Evolutionary conservation across 352 stramenopile species (phyloP).

Genomic region (Globisporangium carolinianum): DNA sequence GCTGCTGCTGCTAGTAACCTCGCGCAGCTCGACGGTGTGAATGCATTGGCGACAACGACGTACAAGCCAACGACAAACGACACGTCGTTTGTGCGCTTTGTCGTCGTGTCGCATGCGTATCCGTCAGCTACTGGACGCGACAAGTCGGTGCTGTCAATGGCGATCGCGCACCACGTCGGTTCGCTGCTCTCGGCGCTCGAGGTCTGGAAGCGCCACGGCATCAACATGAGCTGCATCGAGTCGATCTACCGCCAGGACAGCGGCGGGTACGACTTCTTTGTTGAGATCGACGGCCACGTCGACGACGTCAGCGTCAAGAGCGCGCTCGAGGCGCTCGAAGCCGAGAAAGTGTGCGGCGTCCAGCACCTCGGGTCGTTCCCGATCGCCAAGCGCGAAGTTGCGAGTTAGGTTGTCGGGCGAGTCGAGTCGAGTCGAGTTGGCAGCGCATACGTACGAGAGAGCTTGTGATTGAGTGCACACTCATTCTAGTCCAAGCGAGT

Average conservation of each 20-base stretch:
- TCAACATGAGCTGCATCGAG: slow-evolving; percentile 84
- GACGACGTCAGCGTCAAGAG: slow-evolving; percentile 55
- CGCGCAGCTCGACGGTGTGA: slow-evolving; percentile 41
- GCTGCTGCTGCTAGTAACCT: slow-evolving; percentile 34
- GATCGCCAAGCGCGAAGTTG: slow-evolving; percentile 40
- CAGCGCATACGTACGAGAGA: too few relatives aligned
- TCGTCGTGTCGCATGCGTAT: slow-evolving; percentile 63
- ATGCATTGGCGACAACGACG: slow-evolving; percentile 39
- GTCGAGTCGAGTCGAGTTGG: too few relatives aligned
- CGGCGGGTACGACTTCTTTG: slow-evolving; percentile 81
- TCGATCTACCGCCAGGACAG: slow-evolving; percentile 76
- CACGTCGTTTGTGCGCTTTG: slow-evolving; percentile 64
- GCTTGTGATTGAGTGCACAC: too few relatives aligned
- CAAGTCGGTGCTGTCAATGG: slow-evolving; percentile 82
- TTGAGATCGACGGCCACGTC: slow-evolving; percentile 75
- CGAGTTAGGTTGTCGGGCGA: slow-evolving; percentile 19
- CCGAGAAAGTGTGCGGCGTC: slow-evolving; percentile 39
- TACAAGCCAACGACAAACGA: slow-evolving; percentile 21
- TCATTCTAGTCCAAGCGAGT: too few relatives aligned
- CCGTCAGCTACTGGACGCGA: slow-evolving; percentile 62
- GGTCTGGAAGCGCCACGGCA: slow-evolving; percentile 72
- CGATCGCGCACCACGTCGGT: slow-evolving; percentile 84
- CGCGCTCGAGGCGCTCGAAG: slow-evolving; percentile 48
- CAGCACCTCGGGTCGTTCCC: slow-evolving; percentile 79
- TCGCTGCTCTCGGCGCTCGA: slow-evolving; percentile 71